Evolutionary conservation across 23 red algal genomes (phyloP).

Genomic region (Gracilariopsis chorda): DNA sequence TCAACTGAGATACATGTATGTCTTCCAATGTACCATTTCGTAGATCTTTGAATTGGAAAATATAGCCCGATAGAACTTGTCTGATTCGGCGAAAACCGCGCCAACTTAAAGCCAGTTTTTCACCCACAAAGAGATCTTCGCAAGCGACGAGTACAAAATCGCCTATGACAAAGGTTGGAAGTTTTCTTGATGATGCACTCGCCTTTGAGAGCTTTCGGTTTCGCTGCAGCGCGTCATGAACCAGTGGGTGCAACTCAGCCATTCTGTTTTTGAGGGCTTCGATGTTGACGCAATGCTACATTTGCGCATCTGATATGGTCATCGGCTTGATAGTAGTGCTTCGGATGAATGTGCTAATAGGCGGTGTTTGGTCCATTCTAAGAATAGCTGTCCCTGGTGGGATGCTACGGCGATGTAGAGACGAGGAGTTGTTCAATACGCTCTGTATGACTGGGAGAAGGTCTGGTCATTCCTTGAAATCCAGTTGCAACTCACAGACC

Average conservation of each 20-base stretch:
- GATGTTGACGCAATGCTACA: background rate
- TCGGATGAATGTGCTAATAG: background rate
- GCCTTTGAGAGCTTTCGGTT: background rate
- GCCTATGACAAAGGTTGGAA: background rate
- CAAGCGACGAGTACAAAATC: background rate
- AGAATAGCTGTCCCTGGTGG: background rate
- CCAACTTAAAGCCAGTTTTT: slow-evolving; percentile 4
- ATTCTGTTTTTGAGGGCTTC: background rate
- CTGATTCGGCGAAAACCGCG: background rate
- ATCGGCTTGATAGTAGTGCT: background rate
- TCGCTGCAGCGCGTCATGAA: background rate
- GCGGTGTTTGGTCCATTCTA: background rate
- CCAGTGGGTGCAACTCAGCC: background rate
- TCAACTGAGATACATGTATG: background rate
- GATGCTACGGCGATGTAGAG: background rate
- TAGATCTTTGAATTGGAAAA: background rate
- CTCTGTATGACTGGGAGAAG: background rate
- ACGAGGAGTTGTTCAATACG: background rate
- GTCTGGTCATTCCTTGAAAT: background rate
- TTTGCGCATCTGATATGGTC: background rate
- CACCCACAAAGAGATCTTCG: background rate
- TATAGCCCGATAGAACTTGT: background rate
- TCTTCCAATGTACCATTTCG: background rate
- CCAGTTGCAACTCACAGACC: background rate
- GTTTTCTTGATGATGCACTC: background rate